Percentiles rank a stretch among this genome's conserved stretches.
Evolutionary conservation across 139 green algal species (phyloP).

Genomic region (Yamagishiella unicocca): DNA sequence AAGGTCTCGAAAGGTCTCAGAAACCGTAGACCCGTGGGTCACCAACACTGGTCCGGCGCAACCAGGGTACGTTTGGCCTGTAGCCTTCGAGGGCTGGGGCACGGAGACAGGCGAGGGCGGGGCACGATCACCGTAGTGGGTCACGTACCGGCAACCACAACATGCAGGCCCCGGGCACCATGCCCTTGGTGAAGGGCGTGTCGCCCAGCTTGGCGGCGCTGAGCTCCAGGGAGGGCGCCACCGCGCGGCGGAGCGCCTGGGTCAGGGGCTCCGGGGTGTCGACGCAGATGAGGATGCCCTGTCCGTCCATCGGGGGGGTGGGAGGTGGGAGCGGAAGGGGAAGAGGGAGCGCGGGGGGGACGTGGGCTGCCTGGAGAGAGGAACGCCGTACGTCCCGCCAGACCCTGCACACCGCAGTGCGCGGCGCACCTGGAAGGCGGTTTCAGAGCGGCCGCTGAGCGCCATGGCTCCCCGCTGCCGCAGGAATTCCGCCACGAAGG

Average conservation of each 20-base stretch:
- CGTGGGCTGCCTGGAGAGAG: neutral
- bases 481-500: conserved; percentile 65
- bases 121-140: no score
- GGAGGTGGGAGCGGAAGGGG: neutral
- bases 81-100: no score
- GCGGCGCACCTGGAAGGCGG: conserved; percentile 32
- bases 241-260: neutral
- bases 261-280: conserved; percentile 38
- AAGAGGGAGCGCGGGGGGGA: neutral
- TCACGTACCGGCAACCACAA: conserved; percentile 31
- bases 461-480: conserved; percentile 19
- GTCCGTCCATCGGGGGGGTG: neutral
- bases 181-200: conserved; percentile 44
- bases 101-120: no score
- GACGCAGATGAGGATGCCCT: conserved; percentile 53
- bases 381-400: no score
- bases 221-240: conserved; percentile 19
- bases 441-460: conserved; percentile 3
- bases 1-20: no score
- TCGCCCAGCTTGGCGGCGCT: neutral
- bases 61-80: no score
- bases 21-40: neutral
- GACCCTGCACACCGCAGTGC: no score
- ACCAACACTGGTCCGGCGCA: neutral
- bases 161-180: conserved; percentile 36